These are phyloP conservation scores for Pezizomycotina sp. DNA, from an alignment of 2,329 filamentous ascomycete genomes.

Conservation along the genomic window DNA sequence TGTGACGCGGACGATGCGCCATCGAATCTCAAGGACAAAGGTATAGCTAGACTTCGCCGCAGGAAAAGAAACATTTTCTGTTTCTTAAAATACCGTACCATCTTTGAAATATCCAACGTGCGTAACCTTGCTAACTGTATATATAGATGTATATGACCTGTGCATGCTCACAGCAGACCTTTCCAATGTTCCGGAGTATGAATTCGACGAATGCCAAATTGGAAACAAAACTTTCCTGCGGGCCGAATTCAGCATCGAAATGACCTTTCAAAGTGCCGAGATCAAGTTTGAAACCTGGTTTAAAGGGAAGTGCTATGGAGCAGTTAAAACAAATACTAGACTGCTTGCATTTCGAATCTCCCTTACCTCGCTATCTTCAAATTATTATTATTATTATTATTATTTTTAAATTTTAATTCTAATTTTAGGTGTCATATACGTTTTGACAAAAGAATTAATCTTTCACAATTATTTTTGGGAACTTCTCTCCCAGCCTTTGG, in stretches of 20 bases:
- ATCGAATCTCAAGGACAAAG: constrained; percentile 15
- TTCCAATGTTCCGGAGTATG: constrained; percentile 15
- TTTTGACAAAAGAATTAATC: no score
- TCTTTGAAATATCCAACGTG: no score
- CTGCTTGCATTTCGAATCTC: no score
- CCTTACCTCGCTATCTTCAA: no score
- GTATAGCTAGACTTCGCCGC: neutral
- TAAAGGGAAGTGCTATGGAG: constrained; percentile 19
- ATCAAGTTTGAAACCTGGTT: constrained; percentile 19
- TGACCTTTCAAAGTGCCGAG: constrained; percentile 16
- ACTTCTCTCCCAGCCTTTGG: no score
- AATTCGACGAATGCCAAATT: constrained; percentile 19
- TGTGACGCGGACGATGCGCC: constrained; percentile 16
- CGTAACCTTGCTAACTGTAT: constrained; percentile 7
- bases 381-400: no score
- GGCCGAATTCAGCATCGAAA: constrained; percentile 19
- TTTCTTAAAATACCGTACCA: neutral
- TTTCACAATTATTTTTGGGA: no score
- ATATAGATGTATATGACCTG: constrained; percentile 16
- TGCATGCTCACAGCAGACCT: constrained; percentile 17
- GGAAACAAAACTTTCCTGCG: constrained; percentile 18
- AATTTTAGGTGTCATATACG: no score
- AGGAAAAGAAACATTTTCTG: neutral
- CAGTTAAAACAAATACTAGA: constrained; percentile 16
- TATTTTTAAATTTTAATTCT: no score